These are phyloP conservation scores for Acacia melanoxylon DNA, from an alignment of 306 rosid species.

Conservation along the genomic window DNA sequence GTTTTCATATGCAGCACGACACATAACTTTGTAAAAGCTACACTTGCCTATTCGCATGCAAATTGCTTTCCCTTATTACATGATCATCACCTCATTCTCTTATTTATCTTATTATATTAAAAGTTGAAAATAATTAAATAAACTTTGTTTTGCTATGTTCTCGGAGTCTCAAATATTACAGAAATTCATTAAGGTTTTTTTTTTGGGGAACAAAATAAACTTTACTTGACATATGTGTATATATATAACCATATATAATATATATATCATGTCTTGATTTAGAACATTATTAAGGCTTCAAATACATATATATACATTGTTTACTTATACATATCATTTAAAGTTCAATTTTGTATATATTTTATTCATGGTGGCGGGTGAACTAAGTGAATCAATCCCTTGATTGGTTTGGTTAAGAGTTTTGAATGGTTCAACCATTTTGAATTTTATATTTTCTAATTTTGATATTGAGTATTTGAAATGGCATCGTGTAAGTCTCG, in stretches of 20 bases:
- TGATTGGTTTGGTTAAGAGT: too few species aligned
- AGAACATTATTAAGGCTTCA: too few species aligned
- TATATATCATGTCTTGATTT: neutral
- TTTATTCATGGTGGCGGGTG: too few species aligned
- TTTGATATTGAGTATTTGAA: too few species aligned
- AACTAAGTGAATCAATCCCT: too few species aligned
- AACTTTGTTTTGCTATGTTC: neutral
- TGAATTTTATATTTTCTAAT: too few species aligned
- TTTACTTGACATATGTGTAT: neutral
- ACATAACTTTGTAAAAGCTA: constrained; percentile 30
- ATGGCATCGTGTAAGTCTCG: too few species aligned
- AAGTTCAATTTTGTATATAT: neutral
- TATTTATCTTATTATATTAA: neutral
- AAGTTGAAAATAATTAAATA: neutral
- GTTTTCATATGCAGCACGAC: constrained; percentile 30
- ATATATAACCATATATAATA: too few species aligned
- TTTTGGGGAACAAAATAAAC: too few species aligned
- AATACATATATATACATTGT: too few species aligned
- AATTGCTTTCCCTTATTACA: neutral
- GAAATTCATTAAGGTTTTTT: neutral
- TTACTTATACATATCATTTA: too few species aligned
- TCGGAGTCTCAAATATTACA: neutral
- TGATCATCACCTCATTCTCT: neutral
- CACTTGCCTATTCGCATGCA: constrained; percentile 1
- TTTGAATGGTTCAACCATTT: too few species aligned